These are phyloP conservation scores for Pseudogymnoascus sp. DNA, from an alignment of 2,329 filamentous ascomycete genomes.

Conservation along the genomic window DNA sequence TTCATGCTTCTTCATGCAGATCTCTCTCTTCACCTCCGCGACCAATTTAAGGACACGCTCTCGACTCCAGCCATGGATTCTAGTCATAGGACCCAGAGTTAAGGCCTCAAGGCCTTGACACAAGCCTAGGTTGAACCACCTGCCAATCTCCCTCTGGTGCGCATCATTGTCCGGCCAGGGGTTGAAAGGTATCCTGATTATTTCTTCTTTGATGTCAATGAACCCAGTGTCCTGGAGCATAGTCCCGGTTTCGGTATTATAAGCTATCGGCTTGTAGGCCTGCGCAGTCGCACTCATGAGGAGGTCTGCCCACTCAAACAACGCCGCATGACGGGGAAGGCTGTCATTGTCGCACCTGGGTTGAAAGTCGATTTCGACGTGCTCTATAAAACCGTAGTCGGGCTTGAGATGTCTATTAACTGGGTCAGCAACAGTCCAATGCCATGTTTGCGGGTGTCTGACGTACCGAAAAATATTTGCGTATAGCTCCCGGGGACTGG, in stretches of 20 bases:
- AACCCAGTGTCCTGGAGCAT: slow-evolving; percentile 67
- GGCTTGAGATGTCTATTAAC: slow-evolving; percentile 63
- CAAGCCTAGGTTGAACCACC: slow-evolving; percentile 78
- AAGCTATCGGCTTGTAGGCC: slow-evolving; percentile 57
- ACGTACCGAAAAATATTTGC: slow-evolving; percentile 57
- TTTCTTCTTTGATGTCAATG: slow-evolving; percentile 65
- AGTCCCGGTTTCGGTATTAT: slow-evolving; percentile 51
- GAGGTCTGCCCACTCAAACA: slow-evolving; percentile 62
- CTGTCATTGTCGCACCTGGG: slow-evolving; percentile 64
- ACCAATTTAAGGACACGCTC: slow-evolving; percentile 58
- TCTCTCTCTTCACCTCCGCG: slow-evolving; percentile 56
- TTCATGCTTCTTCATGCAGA: slow-evolving; percentile 59
- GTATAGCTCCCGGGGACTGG: slow-evolving; percentile 69
- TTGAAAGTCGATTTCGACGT: slow-evolving; percentile 79
- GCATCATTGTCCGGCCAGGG: slow-evolving; percentile 57
- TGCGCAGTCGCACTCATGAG: slow-evolving; percentile 61
- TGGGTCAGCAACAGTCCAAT: slow-evolving; percentile 1
- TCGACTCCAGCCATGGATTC: slow-evolving; percentile 51
- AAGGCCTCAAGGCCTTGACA: slow-evolving; percentile 66
- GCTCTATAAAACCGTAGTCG: slow-evolving; percentile 69
- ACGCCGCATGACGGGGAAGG: slow-evolving; percentile 46
- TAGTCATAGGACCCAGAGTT: slow-evolving; percentile 64
- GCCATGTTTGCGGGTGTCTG: neutral
- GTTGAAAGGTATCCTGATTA: slow-evolving; percentile 64
- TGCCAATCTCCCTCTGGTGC: slow-evolving; percentile 59